phyloP scores from a whole-genome alignment of 768 basidiomycete species.

The Amanita brunnescens region DNA sequence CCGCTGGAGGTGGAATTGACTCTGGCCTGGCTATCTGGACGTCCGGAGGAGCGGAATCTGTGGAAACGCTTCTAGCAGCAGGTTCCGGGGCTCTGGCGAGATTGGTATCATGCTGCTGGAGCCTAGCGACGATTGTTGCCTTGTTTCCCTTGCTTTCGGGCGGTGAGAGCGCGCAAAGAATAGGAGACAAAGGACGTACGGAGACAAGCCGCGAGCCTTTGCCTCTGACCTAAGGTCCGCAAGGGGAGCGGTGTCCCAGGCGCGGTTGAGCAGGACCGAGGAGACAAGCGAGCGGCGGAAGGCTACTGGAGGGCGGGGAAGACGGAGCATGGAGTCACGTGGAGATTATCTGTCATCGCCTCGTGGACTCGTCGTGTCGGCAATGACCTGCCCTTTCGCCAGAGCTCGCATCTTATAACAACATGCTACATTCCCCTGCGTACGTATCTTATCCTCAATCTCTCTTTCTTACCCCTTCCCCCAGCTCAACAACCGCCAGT shows the following conservation, averaged over 20 bases:
- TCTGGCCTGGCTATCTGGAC: not conserved
- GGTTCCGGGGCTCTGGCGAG: slow-evolving; percentile 13
- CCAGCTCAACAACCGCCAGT: slow-evolving; percentile 60
- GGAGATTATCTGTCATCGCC: slow-evolving; percentile 31
- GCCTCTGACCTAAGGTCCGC: slow-evolving; percentile 44
- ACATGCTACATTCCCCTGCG: slow-evolving; percentile 84
- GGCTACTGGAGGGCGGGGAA: not conserved
- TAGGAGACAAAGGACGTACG: slow-evolving; percentile 27
- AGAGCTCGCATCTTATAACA: slow-evolving; percentile 16
- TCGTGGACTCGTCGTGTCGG: slow-evolving; percentile 49
- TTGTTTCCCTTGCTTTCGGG: slow-evolving; percentile 49
- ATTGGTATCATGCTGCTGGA: slow-evolving; percentile 40
- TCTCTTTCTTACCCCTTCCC: slow-evolving; percentile 24
- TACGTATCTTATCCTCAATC: slow-evolving; percentile 29
- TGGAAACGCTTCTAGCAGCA: slow-evolving; percentile 3
- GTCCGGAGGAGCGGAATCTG: not conserved
- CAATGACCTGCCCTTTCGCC: slow-evolving; percentile 8
- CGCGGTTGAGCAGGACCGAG: slow-evolving; percentile 43
- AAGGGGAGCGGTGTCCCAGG: slow-evolving; percentile 46
- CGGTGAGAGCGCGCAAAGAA: slow-evolving; percentile 5
- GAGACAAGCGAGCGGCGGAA: slow-evolving; percentile 3
- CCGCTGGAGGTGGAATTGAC: slow-evolving; percentile 9
- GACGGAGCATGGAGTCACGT: slow-evolving; percentile 7
- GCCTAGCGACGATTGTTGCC: slow-evolving; percentile 41
- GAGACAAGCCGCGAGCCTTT: slow-evolving; percentile 44